These are phyloP conservation scores for Plasmodium sp. DNA, from an alignment of 169 alveolate species.

Conservation along the genomic window DNA sequence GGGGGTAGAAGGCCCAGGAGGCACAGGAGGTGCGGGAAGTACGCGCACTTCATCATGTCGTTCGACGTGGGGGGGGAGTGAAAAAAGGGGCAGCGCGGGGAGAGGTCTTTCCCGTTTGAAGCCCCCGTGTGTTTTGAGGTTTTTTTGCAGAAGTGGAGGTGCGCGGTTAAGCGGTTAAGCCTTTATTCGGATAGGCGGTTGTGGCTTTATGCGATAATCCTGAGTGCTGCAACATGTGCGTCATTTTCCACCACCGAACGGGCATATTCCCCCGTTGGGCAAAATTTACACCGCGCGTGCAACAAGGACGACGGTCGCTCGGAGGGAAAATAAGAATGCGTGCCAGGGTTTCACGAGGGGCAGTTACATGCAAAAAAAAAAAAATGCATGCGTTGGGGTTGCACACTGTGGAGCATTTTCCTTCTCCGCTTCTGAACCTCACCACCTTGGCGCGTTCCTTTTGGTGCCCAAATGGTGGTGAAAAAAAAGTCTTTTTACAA, in stretches of 20 bases:
- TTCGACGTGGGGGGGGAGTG: neutral
- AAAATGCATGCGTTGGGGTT: neutral
- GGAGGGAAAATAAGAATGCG: neutral
- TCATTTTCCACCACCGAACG: neutral
- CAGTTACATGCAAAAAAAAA: neutral
- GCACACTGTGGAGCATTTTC: neutral
- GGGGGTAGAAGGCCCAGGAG: neutral
- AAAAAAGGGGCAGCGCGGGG: neutral
- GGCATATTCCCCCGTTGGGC: neutral
- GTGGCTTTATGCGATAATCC: neutral
- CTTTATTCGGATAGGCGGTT: neutral
- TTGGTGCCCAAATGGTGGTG: neutral
- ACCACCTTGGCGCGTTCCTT: neutral
- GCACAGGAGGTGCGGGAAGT: neutral
- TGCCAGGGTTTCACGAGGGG: neutral
- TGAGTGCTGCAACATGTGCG: neutral
- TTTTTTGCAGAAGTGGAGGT: neutral
- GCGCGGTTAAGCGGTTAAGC: neutral
- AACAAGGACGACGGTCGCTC: neutral
- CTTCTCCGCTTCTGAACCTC: neutral
- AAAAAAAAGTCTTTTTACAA: neutral
- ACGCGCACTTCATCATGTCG: neutral
- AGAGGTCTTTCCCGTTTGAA: neutral
- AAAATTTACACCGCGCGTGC: neutral
- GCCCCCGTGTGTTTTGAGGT: neutral